Conservation (phyloP, 176 grass and related monocot genomes). For the Oryza glumipatula region DNA sequence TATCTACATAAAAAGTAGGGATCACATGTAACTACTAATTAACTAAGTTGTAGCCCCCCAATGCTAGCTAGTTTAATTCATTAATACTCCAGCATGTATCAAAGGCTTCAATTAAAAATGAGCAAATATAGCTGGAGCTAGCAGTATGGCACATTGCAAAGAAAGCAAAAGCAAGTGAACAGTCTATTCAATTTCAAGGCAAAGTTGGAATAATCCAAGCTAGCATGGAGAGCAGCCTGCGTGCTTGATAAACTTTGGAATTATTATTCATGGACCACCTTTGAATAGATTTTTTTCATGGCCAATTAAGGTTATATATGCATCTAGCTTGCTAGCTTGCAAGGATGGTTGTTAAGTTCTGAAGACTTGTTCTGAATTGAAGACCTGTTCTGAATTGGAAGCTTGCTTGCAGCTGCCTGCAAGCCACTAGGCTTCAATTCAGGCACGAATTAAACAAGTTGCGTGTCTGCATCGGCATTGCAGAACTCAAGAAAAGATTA, state of each 20-base stretch:
- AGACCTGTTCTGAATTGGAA: neutral
- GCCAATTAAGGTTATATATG: neutral
- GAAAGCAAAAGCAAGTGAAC: neutral
- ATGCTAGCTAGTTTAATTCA: neutral
- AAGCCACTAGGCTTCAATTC: neutral
- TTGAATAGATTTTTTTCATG: neutral
- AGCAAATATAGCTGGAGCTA: neutral
- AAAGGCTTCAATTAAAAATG: neutral
- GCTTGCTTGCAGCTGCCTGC: neutral
- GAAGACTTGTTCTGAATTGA: neutral
- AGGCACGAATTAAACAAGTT: slow-evolving; percentile 25
- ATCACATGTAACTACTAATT: slow-evolving; percentile 3
- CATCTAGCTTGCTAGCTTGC: neutral
- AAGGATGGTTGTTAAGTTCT: neutral
- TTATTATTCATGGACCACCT: slow-evolving; percentile 3
- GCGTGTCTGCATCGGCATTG: neutral
- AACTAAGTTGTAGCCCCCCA: neutral
- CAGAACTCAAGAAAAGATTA: neutral
- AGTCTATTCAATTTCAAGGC: neutral
- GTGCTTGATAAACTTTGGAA: neutral
- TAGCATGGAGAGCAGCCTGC: neutral
- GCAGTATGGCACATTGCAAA: neutral
- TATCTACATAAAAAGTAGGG: neutral
- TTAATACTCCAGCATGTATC: neutral
- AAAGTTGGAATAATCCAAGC: neutral